Base-by-base conservation (phyloP, 176 grass and related monocot species). In the Ensete ventricosum region DNA sequence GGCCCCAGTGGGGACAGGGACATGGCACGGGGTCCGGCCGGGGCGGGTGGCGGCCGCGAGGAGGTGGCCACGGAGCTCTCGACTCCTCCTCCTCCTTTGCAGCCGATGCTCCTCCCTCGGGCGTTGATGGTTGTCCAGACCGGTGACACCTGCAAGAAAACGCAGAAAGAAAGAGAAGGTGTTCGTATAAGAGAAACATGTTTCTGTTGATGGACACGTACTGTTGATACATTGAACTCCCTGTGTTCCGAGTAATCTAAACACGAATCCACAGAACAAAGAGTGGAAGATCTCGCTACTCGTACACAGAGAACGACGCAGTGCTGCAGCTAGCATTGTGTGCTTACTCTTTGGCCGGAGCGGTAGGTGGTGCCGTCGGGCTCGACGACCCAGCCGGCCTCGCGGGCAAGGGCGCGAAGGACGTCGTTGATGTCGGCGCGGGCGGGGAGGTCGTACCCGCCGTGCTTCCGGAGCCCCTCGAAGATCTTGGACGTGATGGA, bases 281-380 rank as follows among this genome's bases (percentile, higher is more conserved):
- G 3, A 34, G 29, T 34, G 29, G 29, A 34, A 34, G 29, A 34
- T 34, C 0, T 34, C 29, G 29, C 3, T 34, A 3, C 29, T 5
- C 29, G 29, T 5, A 34, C 29, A 21, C 51, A 8, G 8, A 53
- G 20, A 14, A 73, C 49, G 9, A 12, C 14, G 70, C 19, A 20
- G 70, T 10, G 70, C 11, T 1, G 70, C 3, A 17, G 67, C 12
- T 17, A 34, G n/a, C 8, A 57, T 57, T 4, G 54, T 14, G 16
- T 5, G 3, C 4, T 58, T 58, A 59, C 57, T 8, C n/a, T 16
- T 12, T 11, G 27, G 17, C 19, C 9, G 3, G 55, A 9, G 77
- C 77, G 77, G 77, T 79, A 79, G 65, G 77, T 79, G 65, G 66
- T 79, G 65, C 77, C 77, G 66, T 79, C 77, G 53, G 77, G 54